Evolutionary conservation across 2,329 filamentous ascomycete genomes (phyloP).

Genomic region (Penicillium thymicola): DNA sequence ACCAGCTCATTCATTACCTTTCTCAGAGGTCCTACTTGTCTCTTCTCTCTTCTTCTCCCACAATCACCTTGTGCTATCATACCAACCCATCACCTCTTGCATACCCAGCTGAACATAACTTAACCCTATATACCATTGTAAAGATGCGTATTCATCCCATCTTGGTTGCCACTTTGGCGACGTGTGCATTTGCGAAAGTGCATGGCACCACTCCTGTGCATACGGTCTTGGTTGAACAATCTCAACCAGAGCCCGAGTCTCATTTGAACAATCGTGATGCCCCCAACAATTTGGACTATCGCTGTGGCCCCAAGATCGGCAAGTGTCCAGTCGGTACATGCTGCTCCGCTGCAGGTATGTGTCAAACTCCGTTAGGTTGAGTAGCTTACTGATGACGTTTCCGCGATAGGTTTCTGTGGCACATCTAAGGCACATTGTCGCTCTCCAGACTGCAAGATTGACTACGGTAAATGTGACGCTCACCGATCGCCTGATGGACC

Average conservation of each 20-base stretch:
- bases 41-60: not conserved
- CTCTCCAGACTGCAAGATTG: conserved; percentile 41
- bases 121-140: conserved; percentile 1
- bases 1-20: not conserved
- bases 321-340: conserved; percentile 36
- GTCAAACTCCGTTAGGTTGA: not conserved
- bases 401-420: conserved; percentile 38
- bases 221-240: not conserved
- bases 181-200: not conserved
- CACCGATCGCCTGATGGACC: conserved; percentile 34
- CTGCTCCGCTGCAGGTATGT: conserved; percentile 40
- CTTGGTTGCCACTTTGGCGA: conserved; percentile 7
- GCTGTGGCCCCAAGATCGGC: conserved; percentile 36
- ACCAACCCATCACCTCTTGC: not conserved
- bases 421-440: conserved; percentile 36
- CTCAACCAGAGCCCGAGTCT: not conserved
- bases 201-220: not conserved
- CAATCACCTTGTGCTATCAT: not conserved
- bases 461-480: conserved; percentile 41
- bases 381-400: not conserved
- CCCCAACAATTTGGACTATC: conserved; percentile 18
- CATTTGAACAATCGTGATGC: conserved; percentile 15
- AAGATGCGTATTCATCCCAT: conserved; percentile 1
- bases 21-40: not conserved
- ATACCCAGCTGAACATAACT: conserved; percentile 4